These are phyloP conservation scores for Penicillium aurantiogriseum DNA, from an alignment of 2,329 filamentous ascomycete genomes.

Conservation along the genomic window DNA sequence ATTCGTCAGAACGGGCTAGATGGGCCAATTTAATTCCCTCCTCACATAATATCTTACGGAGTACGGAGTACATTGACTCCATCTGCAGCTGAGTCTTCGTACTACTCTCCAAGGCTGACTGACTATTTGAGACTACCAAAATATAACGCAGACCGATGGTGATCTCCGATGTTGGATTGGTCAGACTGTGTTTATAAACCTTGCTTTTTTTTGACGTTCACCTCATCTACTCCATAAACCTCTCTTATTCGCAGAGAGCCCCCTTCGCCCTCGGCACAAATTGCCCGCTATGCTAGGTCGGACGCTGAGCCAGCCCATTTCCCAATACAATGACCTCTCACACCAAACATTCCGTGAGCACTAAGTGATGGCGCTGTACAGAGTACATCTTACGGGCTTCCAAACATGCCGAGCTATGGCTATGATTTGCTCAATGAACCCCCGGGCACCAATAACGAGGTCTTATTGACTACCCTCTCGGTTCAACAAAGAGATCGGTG, in stretches of 20 bases:
- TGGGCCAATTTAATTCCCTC: neutral
- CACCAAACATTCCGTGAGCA: neutral
- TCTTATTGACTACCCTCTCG: slow-evolving; percentile 10
- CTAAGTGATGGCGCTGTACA: neutral
- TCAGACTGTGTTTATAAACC: neutral
- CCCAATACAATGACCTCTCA: slow-evolving; percentile 6
- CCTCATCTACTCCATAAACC: neutral
- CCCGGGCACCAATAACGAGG: neutral
- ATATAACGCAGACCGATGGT: neutral
- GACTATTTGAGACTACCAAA: neutral
- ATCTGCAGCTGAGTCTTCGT: neutral
- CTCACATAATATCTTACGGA: neutral
- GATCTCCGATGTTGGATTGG: neutral
- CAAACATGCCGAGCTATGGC: neutral
- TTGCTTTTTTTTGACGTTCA: neutral
- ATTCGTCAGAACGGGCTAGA: neutral
- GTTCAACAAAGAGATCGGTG: slow-evolving; percentile 10
- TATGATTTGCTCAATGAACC: neutral
- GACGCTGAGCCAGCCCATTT: slow-evolving; percentile 12
- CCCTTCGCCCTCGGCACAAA: neutral
- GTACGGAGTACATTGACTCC: neutral
- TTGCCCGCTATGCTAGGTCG: slow-evolving; percentile 1
- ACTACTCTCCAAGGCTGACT: neutral
- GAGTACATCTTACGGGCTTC: neutral
- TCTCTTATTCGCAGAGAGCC: neutral